Conservation (phyloP, 768 basidiomycete species). For the Melanogaster broomeanus region DNA sequence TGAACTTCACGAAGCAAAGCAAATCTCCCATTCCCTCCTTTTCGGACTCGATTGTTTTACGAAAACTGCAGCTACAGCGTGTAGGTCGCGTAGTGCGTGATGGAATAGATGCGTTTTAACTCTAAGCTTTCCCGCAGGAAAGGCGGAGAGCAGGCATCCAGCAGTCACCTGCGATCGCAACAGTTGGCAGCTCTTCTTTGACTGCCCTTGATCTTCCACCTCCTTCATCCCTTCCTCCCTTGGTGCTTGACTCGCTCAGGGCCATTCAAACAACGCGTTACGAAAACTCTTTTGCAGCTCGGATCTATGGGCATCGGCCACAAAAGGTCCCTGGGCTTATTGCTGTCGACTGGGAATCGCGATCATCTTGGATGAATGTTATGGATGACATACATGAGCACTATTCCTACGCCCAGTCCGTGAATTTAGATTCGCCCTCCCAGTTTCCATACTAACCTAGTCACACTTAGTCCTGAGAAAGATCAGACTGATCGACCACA, state of each 20-base stretch:
- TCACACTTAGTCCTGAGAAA: constrained; percentile 51
- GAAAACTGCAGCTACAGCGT: constrained; percentile 49
- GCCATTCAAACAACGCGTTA: constrained; percentile 64
- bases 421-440: constrained; percentile 9
- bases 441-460: not conserved
- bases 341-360: constrained; percentile 71
- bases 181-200: constrained; percentile 8
- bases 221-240: constrained; percentile 26
- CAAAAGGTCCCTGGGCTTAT: constrained; percentile 40
- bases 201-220: constrained; percentile 31
- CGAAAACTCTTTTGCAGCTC: constrained; percentile 64
- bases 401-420: constrained; percentile 61
- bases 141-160: constrained; percentile 16
- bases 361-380: constrained; percentile 71
- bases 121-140: constrained; percentile 15
- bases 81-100: constrained; percentile 7
- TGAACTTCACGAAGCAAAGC: constrained; percentile 22
- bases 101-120: not conserved
- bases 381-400: constrained; percentile 75
- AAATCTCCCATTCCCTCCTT: constrained; percentile 19
- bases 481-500: constrained; percentile 41
- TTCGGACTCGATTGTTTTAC: constrained; percentile 36
- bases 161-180: not conserved
- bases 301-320: constrained; percentile 47
- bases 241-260: constrained; percentile 53